Percentiles rank a stretch among this genome's conserved stretches.
Evolutionary conservation across 2,329 filamentous ascomycete genomes (phyloP).

Genomic region (Aschersonia sp.): DNA sequence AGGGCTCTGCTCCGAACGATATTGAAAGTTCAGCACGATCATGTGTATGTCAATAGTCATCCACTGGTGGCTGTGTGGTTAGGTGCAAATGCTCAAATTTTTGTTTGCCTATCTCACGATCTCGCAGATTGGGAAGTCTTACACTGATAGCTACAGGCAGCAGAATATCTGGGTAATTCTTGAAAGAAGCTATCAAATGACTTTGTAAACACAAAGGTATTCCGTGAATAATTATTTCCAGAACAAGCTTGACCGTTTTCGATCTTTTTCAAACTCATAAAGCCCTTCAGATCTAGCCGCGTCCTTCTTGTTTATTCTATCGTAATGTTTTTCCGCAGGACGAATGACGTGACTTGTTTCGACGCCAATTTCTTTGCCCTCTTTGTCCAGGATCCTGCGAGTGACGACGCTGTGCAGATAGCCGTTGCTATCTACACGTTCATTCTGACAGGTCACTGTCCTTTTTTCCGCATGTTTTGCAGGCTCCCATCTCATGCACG

Average conservation of each 20-base stretch:
- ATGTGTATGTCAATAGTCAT: too few species aligned
- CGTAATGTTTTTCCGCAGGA: conserved; percentile 11
- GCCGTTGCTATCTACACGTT: conserved; percentile 27
- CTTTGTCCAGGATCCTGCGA: conserved; percentile 22
- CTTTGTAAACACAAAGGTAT: too few species aligned
- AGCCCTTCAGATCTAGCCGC: too few species aligned
- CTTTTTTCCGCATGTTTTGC: conserved; percentile 13
- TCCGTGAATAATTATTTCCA: conserved; percentile 17
- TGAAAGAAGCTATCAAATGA: too few species aligned
- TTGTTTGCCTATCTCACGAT: too few species aligned
- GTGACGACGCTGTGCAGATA: conserved; percentile 26
- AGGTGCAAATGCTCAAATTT: too few species aligned
- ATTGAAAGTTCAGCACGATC: too few species aligned
- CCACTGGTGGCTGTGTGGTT: too few species aligned
- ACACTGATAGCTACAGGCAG: too few species aligned
- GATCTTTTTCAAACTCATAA: conserved; percentile 1
- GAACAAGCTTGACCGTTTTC: conserved; percentile 22
- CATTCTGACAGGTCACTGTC: conserved; percentile 19
- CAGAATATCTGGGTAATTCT: too few species aligned
- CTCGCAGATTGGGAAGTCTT: too few species aligned
- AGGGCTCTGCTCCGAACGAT: too few species aligned
- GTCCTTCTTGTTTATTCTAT: neutral
- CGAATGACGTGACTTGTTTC: conserved; percentile 20
- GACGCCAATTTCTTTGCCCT: conserved; percentile 25
- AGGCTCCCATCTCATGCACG: conserved; percentile 5